Percentiles rank a stretch among this genome's conserved stretches.
phyloP scores from a whole-genome alignment of 2,329 filamentous ascomycete species.

The Pseudogymnoascus sp. region DNA sequence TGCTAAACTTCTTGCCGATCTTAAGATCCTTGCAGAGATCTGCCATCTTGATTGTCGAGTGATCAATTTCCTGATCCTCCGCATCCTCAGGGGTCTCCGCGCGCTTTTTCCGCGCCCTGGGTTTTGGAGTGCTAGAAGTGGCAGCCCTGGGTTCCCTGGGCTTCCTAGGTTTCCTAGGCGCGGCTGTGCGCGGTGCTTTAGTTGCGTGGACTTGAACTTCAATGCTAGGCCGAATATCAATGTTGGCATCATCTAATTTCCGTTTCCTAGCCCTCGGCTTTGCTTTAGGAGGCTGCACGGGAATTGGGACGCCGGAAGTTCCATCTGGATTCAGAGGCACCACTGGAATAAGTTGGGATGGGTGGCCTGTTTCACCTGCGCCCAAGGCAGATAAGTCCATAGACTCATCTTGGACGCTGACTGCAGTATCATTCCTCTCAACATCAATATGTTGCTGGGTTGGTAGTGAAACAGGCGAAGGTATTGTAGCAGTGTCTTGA shows the following conservation, averaged over 20 bases:
- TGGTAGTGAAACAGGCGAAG: background rate
- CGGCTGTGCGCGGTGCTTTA: background rate
- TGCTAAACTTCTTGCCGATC: constrained; percentile 66
- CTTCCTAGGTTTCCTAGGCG: constrained; percentile 8
- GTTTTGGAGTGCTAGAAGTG: constrained; percentile 15
- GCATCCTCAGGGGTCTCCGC: constrained; percentile 52
- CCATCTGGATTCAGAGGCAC: constrained; percentile 22
- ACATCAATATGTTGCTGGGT: background rate
- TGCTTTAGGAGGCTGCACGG: constrained; percentile 3
- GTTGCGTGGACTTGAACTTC: constrained; percentile 8
- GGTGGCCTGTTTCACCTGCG: constrained; percentile 10
- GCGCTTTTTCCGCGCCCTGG: constrained; percentile 19
- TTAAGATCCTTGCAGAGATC: constrained; percentile 61
- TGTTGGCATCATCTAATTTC: constrained; percentile 2
- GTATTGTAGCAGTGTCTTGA: background rate
- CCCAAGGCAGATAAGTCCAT: constrained; percentile 13
- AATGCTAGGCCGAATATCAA: constrained; percentile 10
- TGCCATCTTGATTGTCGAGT: constrained; percentile 59
- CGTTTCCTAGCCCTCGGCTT: background rate
- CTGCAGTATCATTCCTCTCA: background rate
- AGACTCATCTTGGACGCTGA: background rate
- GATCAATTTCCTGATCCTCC: constrained; percentile 54
- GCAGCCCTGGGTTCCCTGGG: constrained; percentile 2
- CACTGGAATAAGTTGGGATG: constrained; percentile 17
- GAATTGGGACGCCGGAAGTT: constrained; percentile 15